Evolutionary conservation across 768 basidiomycete genomes (phyloP), one percentile per base, ranked within the genome.

Genomic region (Lactifluus pinguis): DNA sequence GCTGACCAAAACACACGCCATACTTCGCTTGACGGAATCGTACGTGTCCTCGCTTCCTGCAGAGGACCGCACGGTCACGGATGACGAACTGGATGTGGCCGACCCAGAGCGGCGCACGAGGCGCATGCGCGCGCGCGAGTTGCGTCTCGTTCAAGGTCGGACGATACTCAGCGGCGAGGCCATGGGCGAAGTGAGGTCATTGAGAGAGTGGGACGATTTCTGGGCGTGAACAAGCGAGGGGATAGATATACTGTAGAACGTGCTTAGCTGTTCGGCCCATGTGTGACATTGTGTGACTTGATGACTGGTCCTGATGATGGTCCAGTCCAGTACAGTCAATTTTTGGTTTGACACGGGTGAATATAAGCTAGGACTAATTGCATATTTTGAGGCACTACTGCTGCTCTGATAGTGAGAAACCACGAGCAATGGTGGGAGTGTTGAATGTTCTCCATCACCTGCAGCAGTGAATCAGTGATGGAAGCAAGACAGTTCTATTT

Each of bases 91-190:
- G 41, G 93, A 97, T 67, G 68, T 64, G 4, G 73, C 68, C 10
- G 80, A 90, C 52, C 85, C 86, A n/a, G 77, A 85, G 66, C 77
- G 93, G 61, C 81, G 77, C 66, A 79, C 81, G 2, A 78, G 78
- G 62, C 78, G 94, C 55, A 92, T 95, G 89, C 80, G 86, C 42
- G 86, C 85, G 29, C 77, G 95, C 58, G 95, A 99, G 72, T 74
- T 99, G 59, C 81, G 87, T 57, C 77, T 98, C 25, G 76, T 99
- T 1, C 88, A 90, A 67, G 85, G 85, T 10, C 85, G 89, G 67
- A 80, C 83, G 62, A 75, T 90, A 32, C 81, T 92, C 44, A 53
- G 30, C 9, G 61, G 61, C 14, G 61, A 62, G 47, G 56, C 61
- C n/a, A 57, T 57, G 19, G 56, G 61, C 17, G 51, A 53, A 38